These are phyloP conservation scores for Tetragonia tetragonoides DNA, from an alignment of 148 eudicot species.

Conservation along the genomic window DNA sequence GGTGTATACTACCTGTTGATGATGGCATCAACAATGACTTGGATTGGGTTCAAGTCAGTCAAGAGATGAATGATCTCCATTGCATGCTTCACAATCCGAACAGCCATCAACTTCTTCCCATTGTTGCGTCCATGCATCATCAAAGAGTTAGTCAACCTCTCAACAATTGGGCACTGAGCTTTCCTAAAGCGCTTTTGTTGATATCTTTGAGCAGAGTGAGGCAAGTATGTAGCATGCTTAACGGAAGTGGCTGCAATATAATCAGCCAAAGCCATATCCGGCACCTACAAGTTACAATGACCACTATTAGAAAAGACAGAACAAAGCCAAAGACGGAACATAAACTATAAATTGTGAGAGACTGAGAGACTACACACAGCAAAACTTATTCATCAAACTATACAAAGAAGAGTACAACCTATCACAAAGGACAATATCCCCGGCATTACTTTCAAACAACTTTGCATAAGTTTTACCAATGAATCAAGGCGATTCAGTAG, in stretches of 20 bases:
- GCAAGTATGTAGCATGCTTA: slow-evolving; percentile 34
- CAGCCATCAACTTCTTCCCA: slow-evolving; percentile 38
- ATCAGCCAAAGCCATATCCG: slow-evolving; percentile 32
- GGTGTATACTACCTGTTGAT: slow-evolving; percentile 24
- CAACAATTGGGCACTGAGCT: slow-evolving; percentile 39
- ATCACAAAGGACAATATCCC: too few species aligned
- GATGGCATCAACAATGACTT: slow-evolving; percentile 35
- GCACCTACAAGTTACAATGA: slow-evolving; percentile 14
- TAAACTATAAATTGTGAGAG: background rate
- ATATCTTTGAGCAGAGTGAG: slow-evolving; percentile 35
- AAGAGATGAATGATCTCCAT: slow-evolving; percentile 37
- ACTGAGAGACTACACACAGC: too few species aligned
- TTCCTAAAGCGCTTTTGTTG: slow-evolving; percentile 38
- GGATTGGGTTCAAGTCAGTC: slow-evolving; percentile 35
- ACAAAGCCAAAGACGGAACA: too few species aligned
- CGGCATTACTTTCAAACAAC: too few species aligned
- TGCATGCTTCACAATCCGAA: slow-evolving; percentile 34
- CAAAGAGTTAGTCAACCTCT: slow-evolving; percentile 34
- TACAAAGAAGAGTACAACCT: too few species aligned
- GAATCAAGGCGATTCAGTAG: too few species aligned
- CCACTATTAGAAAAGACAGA: background rate
- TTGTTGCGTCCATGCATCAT: slow-evolving; percentile 43
- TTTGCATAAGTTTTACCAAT: too few species aligned
- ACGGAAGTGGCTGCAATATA: slow-evolving; percentile 29
- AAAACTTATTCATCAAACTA: too few species aligned